Evolutionary conservation across 2,329 filamentous ascomycete genomes (phyloP), one percentile per base, ranked within the genome.

Genomic region (Uncinocarpus reesii): DNA sequence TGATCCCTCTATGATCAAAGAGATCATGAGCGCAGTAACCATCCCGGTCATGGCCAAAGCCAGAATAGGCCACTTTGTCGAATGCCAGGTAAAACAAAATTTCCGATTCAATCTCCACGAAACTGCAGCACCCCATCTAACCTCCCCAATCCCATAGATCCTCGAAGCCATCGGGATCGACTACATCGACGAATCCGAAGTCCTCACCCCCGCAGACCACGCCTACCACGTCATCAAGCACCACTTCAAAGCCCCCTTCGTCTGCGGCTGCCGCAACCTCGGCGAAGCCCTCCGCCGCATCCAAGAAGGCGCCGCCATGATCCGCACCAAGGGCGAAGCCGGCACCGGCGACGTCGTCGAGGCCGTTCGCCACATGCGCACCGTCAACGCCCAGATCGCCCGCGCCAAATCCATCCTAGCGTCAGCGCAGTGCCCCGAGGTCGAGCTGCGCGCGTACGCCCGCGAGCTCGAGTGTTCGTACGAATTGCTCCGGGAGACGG

Each of bases 31-130:
- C 2, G 82, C 88, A 34, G 92, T 96, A 40, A 96, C 90, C 47
- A 95, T 96, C 60, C 92, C 92, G 59, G 92, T 98, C 68, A 96
- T 98, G 92, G 92, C 92, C 55, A 98, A 98, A 74, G 90, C 90
- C 20, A 80, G 92, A 64, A 98, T 96, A 65, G 92, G 92, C 31
- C 92, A 98, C 72, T 89, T 95, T 58, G 90, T 95, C 60, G 92
- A 98, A 74, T 95, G 89, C 73, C 90, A 86, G 76, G 77, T 79
- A 69, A 36, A 36, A 18, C 11, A n/a, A n/a, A 34, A 34, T 7
- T 4, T 34, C 15, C 28, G 7, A 28, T 34, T 20, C 24, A 7
- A 26, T 28, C 11, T 26, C 13, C 18, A 6, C 21, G 21, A 32
- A 42, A 29, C 7, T 20, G 32, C n/a, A 20, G 16, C 31, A 35